Evolutionary conservation across 305 asterid species (phyloP), one percentile per base, ranked within the genome.

Genomic region (Ajuga reptans): DNA sequence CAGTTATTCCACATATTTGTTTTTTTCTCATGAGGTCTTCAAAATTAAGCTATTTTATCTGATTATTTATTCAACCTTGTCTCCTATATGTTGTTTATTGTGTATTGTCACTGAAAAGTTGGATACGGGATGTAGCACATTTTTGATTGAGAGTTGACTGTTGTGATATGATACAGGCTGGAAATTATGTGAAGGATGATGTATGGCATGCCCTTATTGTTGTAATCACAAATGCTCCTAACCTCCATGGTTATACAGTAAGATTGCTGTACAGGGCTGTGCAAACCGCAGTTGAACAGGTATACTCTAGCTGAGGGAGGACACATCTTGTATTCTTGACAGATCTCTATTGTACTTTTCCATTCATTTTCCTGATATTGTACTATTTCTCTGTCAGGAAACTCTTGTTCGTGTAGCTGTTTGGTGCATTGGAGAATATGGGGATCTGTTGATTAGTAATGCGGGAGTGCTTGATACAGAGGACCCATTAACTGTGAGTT

Each of bases 351-450:
- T 51, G 24, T 37, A 67, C 51, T 47, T 63, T 46, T 64, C 45
- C 29, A 39, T 63, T 52, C 24, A n/a, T 36, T 71, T 17, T 74
- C 73, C 52, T 68, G 65, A 70, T 55, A 58, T 52, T 65, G 14
- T 51, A 37, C 71, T 64, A 57, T 79, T 36, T 70, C 67, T 78
- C 74, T 65, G 58, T 63, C 72, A 93, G 99, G 97, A 89, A 86
- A 83, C 85, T 72, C 99, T 93, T 73, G 87, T 89, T 73, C 86
- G 96, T 76, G 97, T 91, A 79, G 89, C 93, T 43, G 95, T 93
- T 75, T 93, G 99, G 99, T 93, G 97, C 84, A 85, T 91, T 27
- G 99, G 99, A 75, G 99, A 93, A 83, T 93, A 87, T 70, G 99
- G 95, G 51, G 99, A 94, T 73, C 77, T 94, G 87, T 82, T 94